Percentiles rank a stretch among this genome's conserved stretches.
These are phyloP conservation scores for Neurospora sp. DNA, from an alignment of 495 filamentous ascomycete species.

Conservation along the genomic window DNA sequence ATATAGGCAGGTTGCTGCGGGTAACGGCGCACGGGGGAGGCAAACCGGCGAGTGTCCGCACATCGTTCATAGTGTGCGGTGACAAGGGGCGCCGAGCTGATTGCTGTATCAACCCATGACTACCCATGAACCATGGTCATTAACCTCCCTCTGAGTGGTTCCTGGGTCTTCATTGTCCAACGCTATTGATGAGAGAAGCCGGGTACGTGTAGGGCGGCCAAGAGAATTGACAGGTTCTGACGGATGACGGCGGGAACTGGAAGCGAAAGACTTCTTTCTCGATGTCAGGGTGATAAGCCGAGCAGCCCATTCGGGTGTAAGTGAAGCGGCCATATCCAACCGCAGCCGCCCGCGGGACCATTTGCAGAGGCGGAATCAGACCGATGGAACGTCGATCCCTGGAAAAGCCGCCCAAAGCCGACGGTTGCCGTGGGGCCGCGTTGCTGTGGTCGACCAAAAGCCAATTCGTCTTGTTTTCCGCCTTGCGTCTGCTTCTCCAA, in stretches of 20 bases:
- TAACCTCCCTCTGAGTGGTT: not conserved
- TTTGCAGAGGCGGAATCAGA: conserved; percentile 20
- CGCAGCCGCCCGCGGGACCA: not conserved
- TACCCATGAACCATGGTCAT: not conserved
- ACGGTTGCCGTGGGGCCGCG: conserved; percentile 12
- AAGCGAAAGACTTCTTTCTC: not conserved
- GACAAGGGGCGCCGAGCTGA: not conserved
- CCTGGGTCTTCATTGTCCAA: not conserved
- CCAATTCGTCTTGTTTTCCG: not conserved
- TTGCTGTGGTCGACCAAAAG: not conserved
- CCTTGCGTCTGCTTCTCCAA: not conserved
- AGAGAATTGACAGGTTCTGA: not conserved
- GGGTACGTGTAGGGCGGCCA: not conserved
- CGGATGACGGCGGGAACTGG: not conserved
- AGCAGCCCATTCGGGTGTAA: not conserved
- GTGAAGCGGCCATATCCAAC: not conserved
- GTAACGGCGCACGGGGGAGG: not conserved
- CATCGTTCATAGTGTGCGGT: not conserved
- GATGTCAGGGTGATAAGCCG: not conserved
- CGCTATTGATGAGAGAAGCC: not conserved
- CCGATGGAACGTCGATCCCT: conserved; percentile 12
- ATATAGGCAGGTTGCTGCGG: not conserved
- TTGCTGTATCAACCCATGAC: not conserved
- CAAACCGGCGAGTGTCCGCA: not conserved
- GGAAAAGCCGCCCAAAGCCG: conserved; percentile 24